These are phyloP conservation scores for Penicillium argentinense DNA, from an alignment of 495 filamentous ascomycete species.

Conservation along the genomic window DNA sequence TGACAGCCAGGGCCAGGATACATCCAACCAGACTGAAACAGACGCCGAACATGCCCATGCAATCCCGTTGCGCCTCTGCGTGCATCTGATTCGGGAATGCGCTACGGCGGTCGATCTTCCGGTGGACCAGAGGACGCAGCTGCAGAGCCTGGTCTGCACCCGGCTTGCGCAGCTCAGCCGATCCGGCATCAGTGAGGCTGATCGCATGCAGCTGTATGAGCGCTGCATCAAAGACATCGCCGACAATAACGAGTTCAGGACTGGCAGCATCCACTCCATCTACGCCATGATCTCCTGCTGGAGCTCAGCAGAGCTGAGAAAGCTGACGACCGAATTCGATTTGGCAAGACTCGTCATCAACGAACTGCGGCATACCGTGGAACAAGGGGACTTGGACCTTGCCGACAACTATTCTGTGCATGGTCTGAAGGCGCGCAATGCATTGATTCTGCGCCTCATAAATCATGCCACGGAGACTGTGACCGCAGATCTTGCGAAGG, in stretches of 20 bases:
- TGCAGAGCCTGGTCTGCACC: conserved; percentile 59
- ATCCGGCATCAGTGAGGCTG: conserved; percentile 47
- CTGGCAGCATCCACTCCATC: conserved; percentile 73
- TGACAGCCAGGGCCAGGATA: conserved; percentile 35
- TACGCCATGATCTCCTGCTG: conserved; percentile 53
- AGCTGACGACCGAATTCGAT: conserved; percentile 54
- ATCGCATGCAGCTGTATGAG: conserved; percentile 55
- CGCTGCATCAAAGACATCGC: conserved; percentile 60
- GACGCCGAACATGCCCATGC: conserved; percentile 30
- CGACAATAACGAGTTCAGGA: conserved; percentile 51
- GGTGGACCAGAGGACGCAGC: conserved; percentile 37
- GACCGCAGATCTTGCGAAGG: conserved; percentile 55
- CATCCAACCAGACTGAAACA: conserved; percentile 13
- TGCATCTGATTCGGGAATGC: conserved; percentile 68
- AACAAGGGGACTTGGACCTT: conserved; percentile 36
- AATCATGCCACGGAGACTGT: conserved; percentile 59
- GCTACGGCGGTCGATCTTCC: conserved; percentile 37
- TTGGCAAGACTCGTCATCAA: conserved; percentile 50
- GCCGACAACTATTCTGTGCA: conserved; percentile 35
- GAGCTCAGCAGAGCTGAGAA: conserved; percentile 48
- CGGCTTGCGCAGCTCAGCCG: conserved; percentile 53
- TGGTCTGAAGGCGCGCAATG: conserved; percentile 51
- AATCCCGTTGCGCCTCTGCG: conserved; percentile 51
- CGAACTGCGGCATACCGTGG: conserved; percentile 51
- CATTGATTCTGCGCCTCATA: conserved; percentile 59